Evolutionary conservation across 805 yeast genomes (phyloP), one percentile per base, ranked within the genome.

Genomic region (Ogataea pilisensis): DNA sequence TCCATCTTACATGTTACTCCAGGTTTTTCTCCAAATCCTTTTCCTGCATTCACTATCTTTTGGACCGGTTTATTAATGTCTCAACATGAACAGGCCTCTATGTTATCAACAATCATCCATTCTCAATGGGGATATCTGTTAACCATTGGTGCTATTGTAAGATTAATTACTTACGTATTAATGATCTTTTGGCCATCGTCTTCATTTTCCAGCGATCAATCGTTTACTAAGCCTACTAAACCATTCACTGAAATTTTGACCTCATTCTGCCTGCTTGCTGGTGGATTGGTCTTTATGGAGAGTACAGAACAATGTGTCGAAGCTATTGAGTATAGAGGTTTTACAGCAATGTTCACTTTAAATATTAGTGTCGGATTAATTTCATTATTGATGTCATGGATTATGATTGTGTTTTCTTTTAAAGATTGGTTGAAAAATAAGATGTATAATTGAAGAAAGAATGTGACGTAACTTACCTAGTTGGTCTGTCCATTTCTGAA

Each of bases 51-150:
- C 49, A 88, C 95, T 2, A 85, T 93, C 26, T 93, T 86, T 66
- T 93, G 96, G 95, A 93, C 98, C 1, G 99, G 99, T 22, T 73
- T 83, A 12, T 71, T 93, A 46, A 93, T 93, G 99, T 89, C 97
- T 2, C 87, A 84, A 62, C 99, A 93, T 64, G 80, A 79, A 30
- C 99, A 93, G 64, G 85, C 90, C 5, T 82, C 93, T 1, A 69
- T 60, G 39, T 72, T 84, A 25, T 81, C 96, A 2, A 88, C 97
- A 2, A 69, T 64, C 14, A 76, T 93, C 46, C 99, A 93, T 61
- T 67, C 75, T 39, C 97, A 89, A 64, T 93, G 99, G 99, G 99
- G 99, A 7, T 72, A 75, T 43, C 64, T 93, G 55, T 71, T 93
- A 43, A 75, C 90, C n/a, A 75, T 77, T 50, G 98, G 89, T 2